Percentiles rank a stretch among this genome's conserved stretches.
Conservation (phyloP, 441 rosid species). For the Brassica balearica region DNA sequence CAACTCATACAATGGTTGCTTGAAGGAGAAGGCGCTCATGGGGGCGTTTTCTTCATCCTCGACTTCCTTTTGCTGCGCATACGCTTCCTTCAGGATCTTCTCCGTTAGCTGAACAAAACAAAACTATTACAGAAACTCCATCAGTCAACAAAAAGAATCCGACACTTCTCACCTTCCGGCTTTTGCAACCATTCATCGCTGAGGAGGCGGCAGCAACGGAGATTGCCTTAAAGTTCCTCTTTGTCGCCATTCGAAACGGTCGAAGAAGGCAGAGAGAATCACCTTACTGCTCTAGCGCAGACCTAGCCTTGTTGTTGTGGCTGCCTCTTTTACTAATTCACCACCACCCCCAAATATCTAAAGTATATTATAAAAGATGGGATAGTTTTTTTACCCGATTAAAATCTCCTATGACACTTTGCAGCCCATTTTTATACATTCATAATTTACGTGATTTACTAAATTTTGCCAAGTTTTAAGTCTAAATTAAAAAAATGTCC, state of each 20-base stretch:
- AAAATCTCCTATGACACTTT: background rate
- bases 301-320: background rate
- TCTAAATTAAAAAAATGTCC: background rate
- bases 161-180: background rate
- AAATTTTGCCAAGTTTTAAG: background rate
- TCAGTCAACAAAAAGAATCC: background rate
- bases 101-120: constrained; percentile 15
- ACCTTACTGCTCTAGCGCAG: background rate
- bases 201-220: background rate
- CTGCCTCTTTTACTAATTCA: no score
- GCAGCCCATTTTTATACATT: background rate
- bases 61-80: constrained; percentile 70
- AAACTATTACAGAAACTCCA: background rate
- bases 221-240: background rate
- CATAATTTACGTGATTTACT: background rate
- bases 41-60: constrained; percentile 54
- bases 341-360: no score
- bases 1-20: constrained; percentile 28
- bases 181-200: background rate
- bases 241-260: background rate
- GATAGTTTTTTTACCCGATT: background rate
- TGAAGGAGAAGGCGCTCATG: constrained; percentile 40
- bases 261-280: background rate
- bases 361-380: no score
- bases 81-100: constrained; percentile 72